phyloP scores from a whole-genome alignment of 2,329 filamentous ascomycete species.

The Colletotrichum sp. region DNA sequence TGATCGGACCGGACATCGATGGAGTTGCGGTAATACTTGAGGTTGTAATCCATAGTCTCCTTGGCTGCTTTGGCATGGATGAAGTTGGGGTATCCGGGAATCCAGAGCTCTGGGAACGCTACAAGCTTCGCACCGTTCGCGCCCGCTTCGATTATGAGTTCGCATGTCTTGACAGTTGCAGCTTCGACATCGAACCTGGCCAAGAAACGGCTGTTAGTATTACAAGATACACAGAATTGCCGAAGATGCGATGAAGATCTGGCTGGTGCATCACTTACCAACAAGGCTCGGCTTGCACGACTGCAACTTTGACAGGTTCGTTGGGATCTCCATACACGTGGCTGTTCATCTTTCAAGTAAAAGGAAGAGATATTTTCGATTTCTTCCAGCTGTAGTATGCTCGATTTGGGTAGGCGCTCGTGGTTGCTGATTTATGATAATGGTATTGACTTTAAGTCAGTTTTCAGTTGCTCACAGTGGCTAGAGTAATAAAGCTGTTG shows the following conservation, averaged over 20 bases:
- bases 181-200: neutral
- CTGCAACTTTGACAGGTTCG: neutral
- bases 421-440: neutral
- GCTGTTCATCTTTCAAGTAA: neutral
- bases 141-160: constrained; percentile 60
- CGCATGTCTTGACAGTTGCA: constrained; percentile 52
- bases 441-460: neutral
- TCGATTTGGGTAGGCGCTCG: neutral
- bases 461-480: neutral
- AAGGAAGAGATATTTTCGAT: neutral
- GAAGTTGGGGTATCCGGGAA: constrained; percentile 51
- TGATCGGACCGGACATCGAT: neutral
- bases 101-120: constrained; percentile 58
- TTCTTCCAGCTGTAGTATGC: fast-evolving
- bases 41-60: neutral
- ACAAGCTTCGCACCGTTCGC: constrained; percentile 57
- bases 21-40: neutral
- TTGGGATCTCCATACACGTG: neutral
- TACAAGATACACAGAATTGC: neutral
- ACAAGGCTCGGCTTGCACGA: neutral
- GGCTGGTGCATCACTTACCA: neutral
- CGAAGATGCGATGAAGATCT: neutral
- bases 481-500: neutral
- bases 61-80: constrained; percentile 22
- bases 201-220: neutral